Evolutionary conservation across 1,284 basidiomycete genomes (phyloP).

Genomic region (Cryptococcus wingfieldii): DNA sequence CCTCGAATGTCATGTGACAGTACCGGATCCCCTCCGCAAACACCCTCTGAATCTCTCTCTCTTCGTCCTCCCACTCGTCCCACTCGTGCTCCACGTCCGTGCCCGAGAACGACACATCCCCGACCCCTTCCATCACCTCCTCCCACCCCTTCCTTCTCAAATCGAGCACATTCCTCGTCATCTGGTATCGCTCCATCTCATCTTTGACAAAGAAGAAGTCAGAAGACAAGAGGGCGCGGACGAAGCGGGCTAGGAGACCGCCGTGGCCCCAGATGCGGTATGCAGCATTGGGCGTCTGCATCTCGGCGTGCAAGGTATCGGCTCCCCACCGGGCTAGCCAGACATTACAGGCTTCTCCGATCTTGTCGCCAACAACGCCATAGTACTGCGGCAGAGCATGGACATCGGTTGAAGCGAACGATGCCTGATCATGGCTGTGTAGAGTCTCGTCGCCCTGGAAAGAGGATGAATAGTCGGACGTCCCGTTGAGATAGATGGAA

Average conservation of each 20-base stretch:
- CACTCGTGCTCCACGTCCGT: slow-evolving; percentile 17
- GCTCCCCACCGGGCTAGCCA: slow-evolving; percentile 83
- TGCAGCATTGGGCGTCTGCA: slow-evolving; percentile 23
- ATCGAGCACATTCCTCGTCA: slow-evolving; percentile 72
- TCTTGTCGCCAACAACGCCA: slow-evolving; percentile 77
- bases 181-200: slow-evolving; percentile 74
- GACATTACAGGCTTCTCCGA: slow-evolving; percentile 81
- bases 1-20: slow-evolving; percentile 75
- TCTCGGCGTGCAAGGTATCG: slow-evolving; percentile 70
- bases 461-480: neutral
- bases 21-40: slow-evolving; percentile 82
- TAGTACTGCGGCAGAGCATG: slow-evolving; percentile 58
- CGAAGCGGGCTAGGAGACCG: slow-evolving; percentile 68
- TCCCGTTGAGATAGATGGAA: slow-evolving; percentile 2
- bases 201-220: slow-evolving; percentile 75
- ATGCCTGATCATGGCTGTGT: slow-evolving; percentile 1
- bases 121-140: slow-evolving; percentile 19
- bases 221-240: slow-evolving; percentile 67
- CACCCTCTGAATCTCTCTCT: slow-evolving; percentile 56
- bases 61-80: slow-evolving; percentile 45
- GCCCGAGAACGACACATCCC: slow-evolving; percentile 12
- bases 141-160: slow-evolving; percentile 56
- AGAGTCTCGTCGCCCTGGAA: neutral
- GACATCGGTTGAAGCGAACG: slow-evolving; percentile 5
- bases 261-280: slow-evolving; percentile 59